Conservation (phyloP, 768 basidiomycete genomes). For the Bullera alba region DNA sequence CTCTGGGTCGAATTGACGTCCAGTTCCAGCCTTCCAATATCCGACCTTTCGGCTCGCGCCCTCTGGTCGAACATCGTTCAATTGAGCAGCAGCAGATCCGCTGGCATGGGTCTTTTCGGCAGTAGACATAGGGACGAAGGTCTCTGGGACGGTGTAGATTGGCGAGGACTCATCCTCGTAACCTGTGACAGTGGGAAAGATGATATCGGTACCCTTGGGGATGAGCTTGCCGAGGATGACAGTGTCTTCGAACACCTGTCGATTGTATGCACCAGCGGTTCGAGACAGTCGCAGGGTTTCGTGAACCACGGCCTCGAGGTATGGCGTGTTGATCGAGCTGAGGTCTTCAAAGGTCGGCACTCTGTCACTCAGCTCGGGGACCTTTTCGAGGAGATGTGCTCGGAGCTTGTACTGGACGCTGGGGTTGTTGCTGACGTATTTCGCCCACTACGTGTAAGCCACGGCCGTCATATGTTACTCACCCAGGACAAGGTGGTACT, state of each 20-base stretch:
- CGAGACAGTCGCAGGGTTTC: constrained; percentile 32
- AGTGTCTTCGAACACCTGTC: constrained; percentile 27
- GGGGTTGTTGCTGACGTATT: constrained; percentile 35
- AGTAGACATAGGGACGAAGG: not conserved
- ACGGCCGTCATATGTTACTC: not conserved
- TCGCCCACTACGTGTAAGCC: constrained; percentile 19
- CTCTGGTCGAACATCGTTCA: constrained; percentile 3
- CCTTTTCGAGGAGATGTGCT: constrained; percentile 7
- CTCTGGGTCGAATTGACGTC: constrained; percentile 27
- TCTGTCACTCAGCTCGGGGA: constrained; percentile 20
- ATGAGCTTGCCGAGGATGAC: constrained; percentile 30
- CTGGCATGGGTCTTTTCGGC: not conserved
- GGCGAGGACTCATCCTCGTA: constrained; percentile 17
- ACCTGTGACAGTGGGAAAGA: constrained; percentile 15
- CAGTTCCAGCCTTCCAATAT: constrained; percentile 23
- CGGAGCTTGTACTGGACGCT: constrained; percentile 28
- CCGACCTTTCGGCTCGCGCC: constrained; percentile 17
- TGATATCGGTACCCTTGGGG: constrained; percentile 29
- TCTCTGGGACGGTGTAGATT: not conserved
- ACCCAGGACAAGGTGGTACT: constrained; percentile 30
- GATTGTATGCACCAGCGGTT: constrained; percentile 23
- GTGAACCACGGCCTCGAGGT: constrained; percentile 38
- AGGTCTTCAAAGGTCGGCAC: constrained; percentile 28
- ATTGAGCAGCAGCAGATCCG: not conserved
- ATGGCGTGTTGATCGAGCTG: constrained; percentile 18